Base-by-base conservation (phyloP, 495 filamentous ascomycete species). In the Massariosphaeria phaeospora region DNA sequence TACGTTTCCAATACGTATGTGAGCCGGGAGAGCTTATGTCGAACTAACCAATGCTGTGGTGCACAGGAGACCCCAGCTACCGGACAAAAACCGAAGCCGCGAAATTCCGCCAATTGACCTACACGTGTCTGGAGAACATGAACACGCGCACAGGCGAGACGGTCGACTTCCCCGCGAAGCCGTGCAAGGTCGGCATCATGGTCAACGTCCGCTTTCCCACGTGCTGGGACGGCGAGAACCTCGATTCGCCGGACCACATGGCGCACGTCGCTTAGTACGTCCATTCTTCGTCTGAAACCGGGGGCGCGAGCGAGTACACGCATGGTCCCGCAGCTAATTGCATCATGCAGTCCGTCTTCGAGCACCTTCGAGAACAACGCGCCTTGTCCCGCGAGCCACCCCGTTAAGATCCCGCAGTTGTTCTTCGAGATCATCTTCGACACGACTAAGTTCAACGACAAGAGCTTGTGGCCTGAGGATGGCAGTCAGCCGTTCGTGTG, bases 211-310 rank as follows among this genome's bases (percentile, higher is more conserved):
- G 52, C 2, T 61, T 61, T 27, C 50, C 57, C n/a, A 60, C 57
- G 21, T 61, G 57, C 40, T 81, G 77, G 78, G 78, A 82, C 61
- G 79, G 79, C 40, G 67, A 71, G 58, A 79, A 77, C 62, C 61
- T 76, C 9, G 77, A 79, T 57, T 75, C 69, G 33, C 66, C 71
- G 15, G 73, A 80, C 62, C 78, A 80, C 63, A 74, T 72, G 48
- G 59, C 64, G 52, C 78, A 81, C 48, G 62, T 72, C 3, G 49
- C 51, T 6, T 55, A 55, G 15, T 52, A 50, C 9, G 27, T 29
- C 21, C 27, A 9, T 13, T 48, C 13, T 18, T 17, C 26, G 4
- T 33, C 8, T 12, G 15, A 10, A 4, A 47, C 10, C 24, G 12
- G n/a, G n/a, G n/a, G n/a, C n/a, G n/a, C n/a, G n/a, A n/a, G n/a